A percentile compares a stretch with the other conserved stretches of the same genome.
Conservation (phyloP, 1,139 yeast genomes). For the Protomyces gravidus region DNA sequence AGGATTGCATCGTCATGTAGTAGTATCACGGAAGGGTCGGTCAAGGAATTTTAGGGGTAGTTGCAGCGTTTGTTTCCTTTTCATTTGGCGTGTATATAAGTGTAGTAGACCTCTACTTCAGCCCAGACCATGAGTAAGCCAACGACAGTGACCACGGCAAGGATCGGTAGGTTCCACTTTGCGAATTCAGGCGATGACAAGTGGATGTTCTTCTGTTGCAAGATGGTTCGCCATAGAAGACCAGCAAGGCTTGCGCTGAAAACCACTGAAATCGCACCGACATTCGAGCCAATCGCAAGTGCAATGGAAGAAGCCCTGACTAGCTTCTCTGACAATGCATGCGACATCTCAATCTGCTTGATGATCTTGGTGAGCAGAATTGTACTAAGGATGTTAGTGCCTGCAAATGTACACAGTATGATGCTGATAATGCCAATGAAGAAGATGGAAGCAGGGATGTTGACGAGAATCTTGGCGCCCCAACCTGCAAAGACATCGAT, state of each 20-base stretch:
- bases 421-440: slow-evolving; percentile 23
- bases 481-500: slow-evolving; percentile 25
- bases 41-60: too few relatives aligned
- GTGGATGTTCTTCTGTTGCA: slow-evolving; percentile 19
- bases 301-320: slow-evolving; percentile 21
- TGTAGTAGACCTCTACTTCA: slow-evolving; percentile 29
- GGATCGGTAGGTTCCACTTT: slow-evolving; percentile 15
- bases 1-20: not conserved
- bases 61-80: not conserved
- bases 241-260: slow-evolving; percentile 29
- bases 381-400: slow-evolving; percentile 27
- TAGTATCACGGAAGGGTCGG: not conserved
- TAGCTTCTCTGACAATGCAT: not conserved
- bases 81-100: not conserved
- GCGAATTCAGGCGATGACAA: slow-evolving; percentile 19
- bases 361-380: slow-evolving; percentile 25
- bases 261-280: slow-evolving; percentile 25
- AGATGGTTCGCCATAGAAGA: slow-evolving; percentile 22
- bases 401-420: slow-evolving; percentile 25
- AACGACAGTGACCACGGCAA: slow-evolving; percentile 4
- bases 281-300: slow-evolving; percentile 21
- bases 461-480: slow-evolving; percentile 4
- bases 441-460: slow-evolving; percentile 18
- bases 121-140: slow-evolving; percentile 26
- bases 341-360: slow-evolving; percentile 2